phyloP scores from a whole-genome alignment of 257 asterid species.

The Cynanchum wilfordii region DNA sequence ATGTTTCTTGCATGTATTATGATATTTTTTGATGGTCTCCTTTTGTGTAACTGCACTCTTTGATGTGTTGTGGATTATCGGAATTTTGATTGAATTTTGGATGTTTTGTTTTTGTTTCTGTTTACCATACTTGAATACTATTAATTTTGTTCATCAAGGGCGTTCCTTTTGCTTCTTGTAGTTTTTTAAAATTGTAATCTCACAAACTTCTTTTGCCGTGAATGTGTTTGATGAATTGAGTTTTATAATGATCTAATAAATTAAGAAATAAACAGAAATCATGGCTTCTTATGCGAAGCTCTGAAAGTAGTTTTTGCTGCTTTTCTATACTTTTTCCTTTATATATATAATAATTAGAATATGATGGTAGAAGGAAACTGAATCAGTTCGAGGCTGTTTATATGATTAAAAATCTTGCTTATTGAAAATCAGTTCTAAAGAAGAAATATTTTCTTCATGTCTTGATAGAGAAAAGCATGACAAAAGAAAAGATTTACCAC shows the following conservation, averaged over 20 bases:
- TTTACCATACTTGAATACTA: neutral
- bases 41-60: neutral
- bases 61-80: neutral
- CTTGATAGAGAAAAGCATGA: neutral
- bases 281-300: neutral
- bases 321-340: too few relatives aligned
- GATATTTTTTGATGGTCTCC: neutral
- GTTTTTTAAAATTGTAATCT: too few relatives aligned
- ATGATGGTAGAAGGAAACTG: neutral
- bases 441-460: neutral
- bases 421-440: neutral
- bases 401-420: neutral
- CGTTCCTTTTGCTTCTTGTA: neutral
- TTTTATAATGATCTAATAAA: neutral
- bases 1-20: neutral
- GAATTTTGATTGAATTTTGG: neutral
- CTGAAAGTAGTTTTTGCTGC: neutral
- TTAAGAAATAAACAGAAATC: neutral
- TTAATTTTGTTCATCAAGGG: neutral
- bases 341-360: neutral
- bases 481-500: neutral
- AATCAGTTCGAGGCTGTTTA: neutral
- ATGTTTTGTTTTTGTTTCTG: neutral
- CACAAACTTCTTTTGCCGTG: neutral
- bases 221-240: neutral